These are phyloP conservation scores for Epichloe bromicola DNA, from an alignment of 2,329 filamentous ascomycete species.

Conservation along the genomic window DNA sequence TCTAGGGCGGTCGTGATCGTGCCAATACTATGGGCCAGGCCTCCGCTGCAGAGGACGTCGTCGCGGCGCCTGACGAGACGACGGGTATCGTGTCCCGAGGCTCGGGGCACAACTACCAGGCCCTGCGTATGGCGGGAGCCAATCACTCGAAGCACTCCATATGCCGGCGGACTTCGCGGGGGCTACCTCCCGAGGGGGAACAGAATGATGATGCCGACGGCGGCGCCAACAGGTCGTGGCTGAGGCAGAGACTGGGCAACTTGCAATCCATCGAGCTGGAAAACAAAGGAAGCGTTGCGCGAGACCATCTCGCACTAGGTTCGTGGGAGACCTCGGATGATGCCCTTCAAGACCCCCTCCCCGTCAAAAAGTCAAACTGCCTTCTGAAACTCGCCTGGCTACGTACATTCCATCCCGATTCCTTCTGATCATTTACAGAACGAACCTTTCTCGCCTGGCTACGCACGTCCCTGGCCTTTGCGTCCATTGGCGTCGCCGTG, in stretches of 20 bases:
- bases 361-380: background rate
- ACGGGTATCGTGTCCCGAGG: slow-evolving; percentile 26
- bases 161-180: slow-evolving; percentile 8
- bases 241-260: slow-evolving; percentile 31
- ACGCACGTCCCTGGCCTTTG: slow-evolving; percentile 68
- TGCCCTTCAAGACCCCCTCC: too few relatives aligned
- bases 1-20: slow-evolving; percentile 28
- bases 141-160: slow-evolving; percentile 5
- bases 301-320: slow-evolving; percentile 74
- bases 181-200: slow-evolving; percentile 6
- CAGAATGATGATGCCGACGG: slow-evolving; percentile 6
- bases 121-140: slow-evolving; percentile 17
- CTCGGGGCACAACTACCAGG: slow-evolving; percentile 26
- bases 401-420: background rate
- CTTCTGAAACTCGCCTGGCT: too few relatives aligned
- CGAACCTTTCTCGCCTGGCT: slow-evolving; percentile 79
- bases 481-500: slow-evolving; percentile 69
- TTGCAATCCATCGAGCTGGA: slow-evolving; percentile 61
- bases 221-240: slow-evolving; percentile 30
- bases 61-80: slow-evolving; percentile 23
- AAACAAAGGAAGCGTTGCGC: slow-evolving; percentile 73
- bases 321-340: slow-evolving; percentile 9
- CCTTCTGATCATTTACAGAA: slow-evolving; percentile 33
- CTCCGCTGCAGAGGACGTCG: slow-evolving; percentile 10
- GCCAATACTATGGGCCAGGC: slow-evolving; percentile 26